Base-by-base conservation (phyloP, 192 early-diverging fungal species). In the Anaeromyces robustus region DNA sequence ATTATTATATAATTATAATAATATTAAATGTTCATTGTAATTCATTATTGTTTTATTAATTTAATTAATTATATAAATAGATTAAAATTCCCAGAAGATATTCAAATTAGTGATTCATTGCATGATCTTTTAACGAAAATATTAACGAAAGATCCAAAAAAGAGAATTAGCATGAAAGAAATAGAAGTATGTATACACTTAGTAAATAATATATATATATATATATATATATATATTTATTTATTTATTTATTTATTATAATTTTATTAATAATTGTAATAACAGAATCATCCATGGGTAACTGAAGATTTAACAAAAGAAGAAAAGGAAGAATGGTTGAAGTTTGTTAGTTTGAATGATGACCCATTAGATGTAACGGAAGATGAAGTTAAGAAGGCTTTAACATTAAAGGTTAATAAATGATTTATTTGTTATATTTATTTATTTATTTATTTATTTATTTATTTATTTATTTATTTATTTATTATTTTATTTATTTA, bases 141-240 rank as follows among this genome's bases (percentile, higher is more conserved):
- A 34, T 83, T 99, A 30, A 94, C 94, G 83, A 98, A 98, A 86
- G 92, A 99, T 85, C 94, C 95, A 77, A 80, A 83, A 26, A 90
- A 88, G 39, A 89, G 97, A 16, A 94, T 97, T 30, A 94, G 93
- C 5, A 86, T 99, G 77, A 91, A 94, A 29, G 91, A 96, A 84
- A 92, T 98, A 39, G 96, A 96, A 88, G 92, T 90, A 77, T 34
- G 78, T 29, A 28, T 30, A 7, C 5, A 34, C 12, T 7, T 34
- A 7, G 12, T 34, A 34, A 7, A n/a, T 84, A 34, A 7, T 34
- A 34, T 34, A 34, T 83, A 30, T 30, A 29, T 80, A 30, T 81
- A 12, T 30, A 82, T 80, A 77, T 68, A 22, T 80, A 28, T 81
- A 77, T 85, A 18, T 43, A 68, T 29, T 34, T 30, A 79, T 30